phyloP scores from a whole-genome alignment of 2,329 filamentous ascomycete species.

The Colletotrichum liriopes region DNA sequence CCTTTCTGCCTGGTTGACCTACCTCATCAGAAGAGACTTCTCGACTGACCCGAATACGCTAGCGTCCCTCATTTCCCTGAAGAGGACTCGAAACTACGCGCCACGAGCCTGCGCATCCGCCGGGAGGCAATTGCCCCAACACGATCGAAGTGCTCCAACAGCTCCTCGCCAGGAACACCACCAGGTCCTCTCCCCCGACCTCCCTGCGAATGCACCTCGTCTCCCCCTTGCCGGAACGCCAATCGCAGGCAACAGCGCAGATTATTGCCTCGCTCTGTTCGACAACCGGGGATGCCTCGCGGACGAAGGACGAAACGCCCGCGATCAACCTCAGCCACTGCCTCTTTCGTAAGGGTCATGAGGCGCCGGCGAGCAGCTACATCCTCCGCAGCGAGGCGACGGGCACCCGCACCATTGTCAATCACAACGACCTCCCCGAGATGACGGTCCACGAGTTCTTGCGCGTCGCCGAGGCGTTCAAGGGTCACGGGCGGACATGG shows the following conservation, averaged over 20 bases:
- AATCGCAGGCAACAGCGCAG: slow-evolving; percentile 65
- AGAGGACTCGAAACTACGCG: slow-evolving; percentile 82
- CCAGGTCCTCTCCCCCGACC: slow-evolving; percentile 11
- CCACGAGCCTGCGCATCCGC: slow-evolving; percentile 70
- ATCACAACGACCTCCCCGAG: slow-evolving; percentile 77
- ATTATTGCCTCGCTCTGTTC: slow-evolving; percentile 70
- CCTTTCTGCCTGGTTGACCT: slow-evolving; percentile 39
- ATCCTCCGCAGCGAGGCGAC: slow-evolving; percentile 74
- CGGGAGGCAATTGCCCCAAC: slow-evolving; percentile 82
- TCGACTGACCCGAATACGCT: slow-evolving; percentile 25
- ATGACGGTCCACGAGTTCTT: slow-evolving; percentile 77
- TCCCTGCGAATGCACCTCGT: slow-evolving; percentile 61
- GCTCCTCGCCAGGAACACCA: slow-evolving; percentile 57
- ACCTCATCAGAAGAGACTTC: neutral
- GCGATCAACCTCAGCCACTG: slow-evolving; percentile 68
- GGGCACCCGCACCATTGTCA: slow-evolving; percentile 79
- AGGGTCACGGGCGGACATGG: slow-evolving; percentile 64
- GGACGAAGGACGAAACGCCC: slow-evolving; percentile 52
- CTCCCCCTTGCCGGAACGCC: slow-evolving; percentile 67
- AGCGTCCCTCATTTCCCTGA: slow-evolving; percentile 77
- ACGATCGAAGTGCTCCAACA: slow-evolving; percentile 80
- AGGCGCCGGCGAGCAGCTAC: slow-evolving; percentile 77
- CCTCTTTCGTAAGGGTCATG: slow-evolving; percentile 70
- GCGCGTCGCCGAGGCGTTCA: slow-evolving; percentile 57
- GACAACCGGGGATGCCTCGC: slow-evolving; percentile 58